phyloP scores from a whole-genome alignment of 2,329 filamentous ascomycete species.

The Fusarium vanettenii region DNA sequence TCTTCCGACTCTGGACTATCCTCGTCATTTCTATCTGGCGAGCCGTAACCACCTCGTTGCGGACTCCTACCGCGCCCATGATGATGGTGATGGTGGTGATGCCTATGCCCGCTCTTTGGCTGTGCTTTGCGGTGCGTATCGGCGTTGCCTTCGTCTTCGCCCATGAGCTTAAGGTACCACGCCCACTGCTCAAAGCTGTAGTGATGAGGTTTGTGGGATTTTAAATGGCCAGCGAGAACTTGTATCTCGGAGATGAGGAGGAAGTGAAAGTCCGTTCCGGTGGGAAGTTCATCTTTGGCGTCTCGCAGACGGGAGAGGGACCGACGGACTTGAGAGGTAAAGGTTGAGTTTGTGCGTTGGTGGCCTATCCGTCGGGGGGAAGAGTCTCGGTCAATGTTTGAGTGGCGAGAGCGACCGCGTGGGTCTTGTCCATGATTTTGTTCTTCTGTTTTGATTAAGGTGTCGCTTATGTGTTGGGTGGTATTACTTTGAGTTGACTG shows the following conservation, averaged over 20 bases:
- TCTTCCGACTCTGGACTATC: constrained; percentile 41
- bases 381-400: background rate
- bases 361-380: constrained; percentile 32
- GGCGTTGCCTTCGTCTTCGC: constrained; percentile 67
- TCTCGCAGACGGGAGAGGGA: constrained; percentile 51
- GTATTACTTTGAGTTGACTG: background rate
- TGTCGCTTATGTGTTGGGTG: background rate
- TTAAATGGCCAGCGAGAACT: constrained; percentile 69
- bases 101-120: constrained; percentile 39
- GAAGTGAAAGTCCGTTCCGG: constrained; percentile 65
- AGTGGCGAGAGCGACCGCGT: constrained; percentile 15
- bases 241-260: constrained; percentile 80
- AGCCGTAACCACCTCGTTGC: background rate
- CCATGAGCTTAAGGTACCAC: constrained; percentile 83
- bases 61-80: background rate
- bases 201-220: constrained; percentile 67
- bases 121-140: constrained; percentile 60
- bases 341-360: constrained; percentile 29
- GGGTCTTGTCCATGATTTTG: background rate
- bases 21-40: constrained; percentile 1
- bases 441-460: constrained; percentile 23
- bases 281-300: constrained; percentile 53
- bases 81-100: background rate
- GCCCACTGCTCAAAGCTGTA: constrained; percentile 91
- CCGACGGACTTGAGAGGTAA: constrained; percentile 51